Evolutionary conservation across 106 monocot genomes (phyloP), one percentile per base, ranked within the genome.

Genomic region (Dioscorea dumetorum): DNA sequence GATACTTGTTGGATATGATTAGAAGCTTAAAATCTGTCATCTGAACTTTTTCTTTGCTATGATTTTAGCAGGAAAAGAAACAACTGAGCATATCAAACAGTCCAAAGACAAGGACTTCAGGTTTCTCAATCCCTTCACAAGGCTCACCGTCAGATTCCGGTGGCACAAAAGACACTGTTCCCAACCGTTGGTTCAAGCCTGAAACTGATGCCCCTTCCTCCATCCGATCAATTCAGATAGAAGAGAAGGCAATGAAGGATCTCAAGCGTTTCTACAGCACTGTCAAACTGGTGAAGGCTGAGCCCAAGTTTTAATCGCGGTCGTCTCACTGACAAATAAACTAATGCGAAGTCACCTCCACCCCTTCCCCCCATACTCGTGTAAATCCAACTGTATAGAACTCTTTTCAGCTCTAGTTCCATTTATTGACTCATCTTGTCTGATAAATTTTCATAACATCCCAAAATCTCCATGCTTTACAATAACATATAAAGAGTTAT

Each of bases 131-230:
- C 24, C 48, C 74, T 59, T 63, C 61, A 32, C 76, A 76, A 10
- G 71, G 65, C 35, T 64, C 81, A 16, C 74, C 85, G 17, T 75
- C 78, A 10, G 90, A 99, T 51, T 31, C 70, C 48, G 34, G 65
- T 9, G 50, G 72, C 20, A 4, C 72, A 15, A 88, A 85, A 56
- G 83, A 76, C n/a, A 53, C 83, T 6, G 33, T 66, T 31, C 87
- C 90, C 5, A 99, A 70, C 75, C 82, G 93, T 62, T 99, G 99
- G 99, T 99, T 82, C 82, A 92, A 87, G 82, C 99, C 99, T 13
- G 99, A 99, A 60, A 74, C 49, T 0, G 93, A 99, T 41, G 75
- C 85, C 17, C 90, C 93, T 8, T 99, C 99, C 9, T 93, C 99
- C 22, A 81, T 99, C 56, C 82, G 99, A 19, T 93, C 93, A 0